Conservation (phyloP, 164 flowering plant genomes). For the Sextonia rubra region DNA sequence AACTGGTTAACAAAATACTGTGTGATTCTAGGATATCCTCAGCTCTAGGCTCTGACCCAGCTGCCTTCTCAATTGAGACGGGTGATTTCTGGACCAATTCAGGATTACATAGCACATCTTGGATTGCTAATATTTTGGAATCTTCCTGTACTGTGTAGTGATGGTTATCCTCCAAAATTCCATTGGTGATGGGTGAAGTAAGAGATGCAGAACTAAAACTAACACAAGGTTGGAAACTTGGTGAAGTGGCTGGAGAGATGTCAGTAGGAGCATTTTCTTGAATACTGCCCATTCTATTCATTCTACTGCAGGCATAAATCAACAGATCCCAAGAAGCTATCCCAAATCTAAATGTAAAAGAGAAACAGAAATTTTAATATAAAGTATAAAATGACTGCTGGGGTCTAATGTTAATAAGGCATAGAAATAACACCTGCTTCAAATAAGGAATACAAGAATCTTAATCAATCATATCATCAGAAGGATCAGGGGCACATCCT, state of each 20-base stretch:
- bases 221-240: conserved; percentile 14
- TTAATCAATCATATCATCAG: no score
- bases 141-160: conserved; percentile 9
- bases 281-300: conserved; percentile 39
- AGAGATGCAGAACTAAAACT: conserved; percentile 7
- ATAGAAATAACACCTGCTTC: neutral
- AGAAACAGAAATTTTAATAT: no score
- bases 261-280: conserved; percentile 27
- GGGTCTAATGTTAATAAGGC: no score
- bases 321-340: no score
- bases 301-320: conserved; percentile 1
- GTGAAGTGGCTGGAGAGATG: conserved; percentile 15
- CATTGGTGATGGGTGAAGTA: conserved; percentile 13
- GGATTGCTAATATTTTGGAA: conserved; percentile 13
- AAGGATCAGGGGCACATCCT: no score
- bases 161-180: conserved; percentile 11
- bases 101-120: conserved; percentile 15
- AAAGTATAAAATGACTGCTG: no score
- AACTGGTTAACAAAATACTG: neutral
- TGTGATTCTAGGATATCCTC: neutral
- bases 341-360: no score
- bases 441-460: no score
- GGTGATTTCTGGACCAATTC: conserved; percentile 12
- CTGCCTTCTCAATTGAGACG: conserved; percentile 4
- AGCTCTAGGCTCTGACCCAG: neutral